phyloP scores from a whole-genome alignment of 345 rosid genomes.

The Eucalyptus pauciflora region DNA sequence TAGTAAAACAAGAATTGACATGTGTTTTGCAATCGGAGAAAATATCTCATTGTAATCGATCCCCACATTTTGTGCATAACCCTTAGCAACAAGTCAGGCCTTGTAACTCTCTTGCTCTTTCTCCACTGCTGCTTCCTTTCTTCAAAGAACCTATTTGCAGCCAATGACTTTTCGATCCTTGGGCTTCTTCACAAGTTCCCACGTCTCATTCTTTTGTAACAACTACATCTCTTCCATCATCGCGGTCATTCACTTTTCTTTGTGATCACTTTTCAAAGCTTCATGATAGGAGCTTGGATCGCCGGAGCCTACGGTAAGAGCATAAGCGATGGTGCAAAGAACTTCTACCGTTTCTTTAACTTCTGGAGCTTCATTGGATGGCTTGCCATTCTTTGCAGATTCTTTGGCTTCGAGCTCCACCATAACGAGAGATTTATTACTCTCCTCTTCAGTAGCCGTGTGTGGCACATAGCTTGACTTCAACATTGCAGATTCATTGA shows the following conservation, averaged over 20 bases:
- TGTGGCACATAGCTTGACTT: neutral
- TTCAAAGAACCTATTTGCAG: neutral
- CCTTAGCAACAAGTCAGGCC: neutral
- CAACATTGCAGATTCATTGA: neutral
- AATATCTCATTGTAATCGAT: neutral
- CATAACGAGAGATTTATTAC: neutral
- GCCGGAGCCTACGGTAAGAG: accelerated
- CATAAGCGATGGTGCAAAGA: neutral
- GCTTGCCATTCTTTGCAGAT: neutral
- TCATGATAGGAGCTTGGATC: neutral
- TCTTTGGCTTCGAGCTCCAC: neutral
- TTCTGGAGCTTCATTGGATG: neutral
- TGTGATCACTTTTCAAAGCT: neutral
- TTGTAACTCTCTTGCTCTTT: neutral
- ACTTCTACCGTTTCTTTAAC: neutral
- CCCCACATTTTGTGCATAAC: neutral
- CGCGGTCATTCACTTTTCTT: neutral
- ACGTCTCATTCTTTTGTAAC: neutral
- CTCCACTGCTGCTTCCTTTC: neutral
- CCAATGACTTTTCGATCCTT: neutral
- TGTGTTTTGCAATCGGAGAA: neutral
- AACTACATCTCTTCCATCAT: neutral
- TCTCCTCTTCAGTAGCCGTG: accelerated
- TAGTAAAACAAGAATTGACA: neutral
- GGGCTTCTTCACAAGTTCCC: neutral